Conservation (phyloP, 345 rosid species). For the Hevea brasiliensis region DNA sequence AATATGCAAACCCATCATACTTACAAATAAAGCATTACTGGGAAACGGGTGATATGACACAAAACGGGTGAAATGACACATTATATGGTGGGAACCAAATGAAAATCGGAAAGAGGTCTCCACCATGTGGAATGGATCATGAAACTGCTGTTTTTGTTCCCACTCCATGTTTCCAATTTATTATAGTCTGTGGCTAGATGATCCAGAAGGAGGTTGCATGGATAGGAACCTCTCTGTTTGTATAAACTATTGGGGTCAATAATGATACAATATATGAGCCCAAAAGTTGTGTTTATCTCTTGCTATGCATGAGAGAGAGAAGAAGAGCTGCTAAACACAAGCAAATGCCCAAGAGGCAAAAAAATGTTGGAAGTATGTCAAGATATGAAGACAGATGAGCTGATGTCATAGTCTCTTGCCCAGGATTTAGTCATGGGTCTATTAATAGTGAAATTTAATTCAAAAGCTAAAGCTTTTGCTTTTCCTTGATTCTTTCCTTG, state of each 20-base stretch:
- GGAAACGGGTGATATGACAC: background rate
- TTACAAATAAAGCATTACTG: background rate
- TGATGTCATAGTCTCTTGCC: no score
- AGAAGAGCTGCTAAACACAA: no score
- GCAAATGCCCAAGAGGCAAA: background rate
- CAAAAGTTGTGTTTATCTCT: background rate
- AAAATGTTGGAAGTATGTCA: background rate
- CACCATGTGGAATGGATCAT: background rate
- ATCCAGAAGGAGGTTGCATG: background rate
- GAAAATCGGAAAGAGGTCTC: background rate
- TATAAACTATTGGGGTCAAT: background rate
- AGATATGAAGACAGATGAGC: background rate
- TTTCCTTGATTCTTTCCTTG: no score
- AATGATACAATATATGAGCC: background rate
- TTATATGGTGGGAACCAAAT: background rate
- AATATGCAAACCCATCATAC: background rate
- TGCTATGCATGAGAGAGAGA: background rate
- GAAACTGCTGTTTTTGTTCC: background rate
- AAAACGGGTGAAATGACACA: background rate
- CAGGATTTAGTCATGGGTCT: no score
- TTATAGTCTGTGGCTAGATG: background rate
- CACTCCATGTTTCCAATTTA: background rate
- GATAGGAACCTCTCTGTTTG: background rate
- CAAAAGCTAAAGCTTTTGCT: no score
- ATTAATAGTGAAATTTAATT: no score